Conservation (phyloP, 2,329 filamentous ascomycete species). For the Coccinonectria pachysandricola region DNA sequence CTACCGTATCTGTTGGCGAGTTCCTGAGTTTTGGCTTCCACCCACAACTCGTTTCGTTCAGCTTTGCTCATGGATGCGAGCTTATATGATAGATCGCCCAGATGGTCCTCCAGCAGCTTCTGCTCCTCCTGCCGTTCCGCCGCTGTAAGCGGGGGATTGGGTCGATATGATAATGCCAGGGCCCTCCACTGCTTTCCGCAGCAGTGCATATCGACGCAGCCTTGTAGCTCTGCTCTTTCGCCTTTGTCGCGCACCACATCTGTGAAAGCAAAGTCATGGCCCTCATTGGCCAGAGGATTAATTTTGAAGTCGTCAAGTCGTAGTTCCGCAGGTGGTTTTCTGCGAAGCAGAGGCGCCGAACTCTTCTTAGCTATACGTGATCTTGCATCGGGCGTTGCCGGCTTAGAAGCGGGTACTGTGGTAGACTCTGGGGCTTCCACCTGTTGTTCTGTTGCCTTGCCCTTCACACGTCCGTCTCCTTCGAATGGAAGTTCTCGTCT, state of each 20-base stretch:
- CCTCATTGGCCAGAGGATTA: slow-evolving; percentile 63
- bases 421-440: slow-evolving; percentile 3
- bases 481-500: slow-evolving; percentile 33
- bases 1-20: slow-evolving; percentile 67
- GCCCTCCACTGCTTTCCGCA: slow-evolving; percentile 62
- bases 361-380: slow-evolving; percentile 15
- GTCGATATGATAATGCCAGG: slow-evolving; percentile 47
- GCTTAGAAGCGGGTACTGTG: slow-evolving; percentile 3
- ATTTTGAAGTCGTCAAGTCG: slow-evolving; percentile 68
- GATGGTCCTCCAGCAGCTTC: slow-evolving; percentile 42
- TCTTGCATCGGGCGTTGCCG: slow-evolving; percentile 6
- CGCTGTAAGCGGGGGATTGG: slow-evolving; percentile 25
- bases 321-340: slow-evolving; percentile 46
- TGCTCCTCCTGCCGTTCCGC: slow-evolving; percentile 32
- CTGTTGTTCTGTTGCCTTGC: slow-evolving; percentile 7
- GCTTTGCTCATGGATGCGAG: slow-evolving; percentile 45
- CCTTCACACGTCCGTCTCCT: slow-evolving; percentile 6
- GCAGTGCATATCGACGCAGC: slow-evolving; percentile 66
- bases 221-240: slow-evolving; percentile 59
- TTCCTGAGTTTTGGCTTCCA: slow-evolving; percentile 65
- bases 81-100: slow-evolving; percentile 50
- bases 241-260: slow-evolving; percentile 64
- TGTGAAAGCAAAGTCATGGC: slow-evolving; percentile 60
- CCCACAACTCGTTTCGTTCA: slow-evolving; percentile 56
- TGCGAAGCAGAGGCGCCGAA: slow-evolving; percentile 36